Percentiles rank a stretch among this genome's conserved stretches.
These are phyloP conservation scores for Syzygium syzygioides DNA, from an alignment of 441 rosid species.

Conservation along the genomic window DNA sequence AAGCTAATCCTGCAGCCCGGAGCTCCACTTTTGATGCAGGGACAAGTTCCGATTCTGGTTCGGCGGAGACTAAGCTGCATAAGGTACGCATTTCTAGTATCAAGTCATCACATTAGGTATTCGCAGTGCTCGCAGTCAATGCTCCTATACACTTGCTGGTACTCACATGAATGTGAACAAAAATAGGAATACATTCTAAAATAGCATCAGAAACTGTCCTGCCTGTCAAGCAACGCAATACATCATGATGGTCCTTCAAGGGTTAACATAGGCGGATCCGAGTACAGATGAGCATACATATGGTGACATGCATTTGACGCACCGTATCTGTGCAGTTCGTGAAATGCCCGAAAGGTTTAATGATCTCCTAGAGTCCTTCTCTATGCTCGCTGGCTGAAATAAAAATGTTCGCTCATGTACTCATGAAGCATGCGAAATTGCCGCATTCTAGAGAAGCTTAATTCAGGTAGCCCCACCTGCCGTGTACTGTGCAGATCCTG, in stretches of 20 bases:
- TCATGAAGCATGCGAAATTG: neutral
- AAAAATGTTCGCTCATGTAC: neutral
- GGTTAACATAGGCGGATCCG: neutral
- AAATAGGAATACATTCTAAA: neutral
- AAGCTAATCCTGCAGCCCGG: neutral
- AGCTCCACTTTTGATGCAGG: neutral
- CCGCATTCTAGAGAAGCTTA: neutral
- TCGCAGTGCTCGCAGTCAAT: neutral
- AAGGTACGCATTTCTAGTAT: neutral
- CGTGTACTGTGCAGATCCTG: constrained; percentile 1
- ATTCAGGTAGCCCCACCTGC: neutral
- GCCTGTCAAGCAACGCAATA: neutral
- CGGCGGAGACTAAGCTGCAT: constrained; percentile 6
- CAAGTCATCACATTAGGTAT: neutral
- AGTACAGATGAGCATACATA: neutral
- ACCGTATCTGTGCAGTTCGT: neutral
- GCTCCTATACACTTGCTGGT: neutral
- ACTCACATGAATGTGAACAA: neutral
- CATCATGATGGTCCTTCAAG: neutral
- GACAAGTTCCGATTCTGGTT: neutral
- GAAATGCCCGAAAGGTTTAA: neutral
- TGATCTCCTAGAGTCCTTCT: neutral
- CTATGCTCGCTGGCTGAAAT: neutral
- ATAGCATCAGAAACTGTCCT: neutral
- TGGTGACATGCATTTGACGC: neutral